These are phyloP conservation scores for Penicillium brasilianum DNA, from an alignment of 2,329 filamentous ascomycete species.

Conservation along the genomic window DNA sequence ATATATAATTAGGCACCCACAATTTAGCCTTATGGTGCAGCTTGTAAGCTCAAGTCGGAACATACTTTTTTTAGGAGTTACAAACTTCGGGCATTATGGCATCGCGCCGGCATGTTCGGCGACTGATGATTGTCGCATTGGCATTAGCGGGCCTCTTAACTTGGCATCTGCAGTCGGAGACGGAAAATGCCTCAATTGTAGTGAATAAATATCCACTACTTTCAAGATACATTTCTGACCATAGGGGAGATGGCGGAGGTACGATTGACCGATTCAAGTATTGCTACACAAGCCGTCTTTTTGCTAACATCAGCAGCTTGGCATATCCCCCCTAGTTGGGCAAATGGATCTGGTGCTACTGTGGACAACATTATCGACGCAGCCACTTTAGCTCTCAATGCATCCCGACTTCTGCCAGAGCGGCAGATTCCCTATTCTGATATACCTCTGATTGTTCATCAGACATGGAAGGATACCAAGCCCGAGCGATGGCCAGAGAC, in stretches of 20 bases:
- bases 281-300: neutral
- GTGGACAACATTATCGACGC: constrained; percentile 3
- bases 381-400: neutral
- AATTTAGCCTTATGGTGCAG: neutral
- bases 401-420: neutral
- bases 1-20: neutral
- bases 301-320: constrained; percentile 4
- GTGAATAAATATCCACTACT: neutral
- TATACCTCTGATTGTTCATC: constrained; percentile 8
- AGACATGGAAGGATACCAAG: constrained; percentile 10
- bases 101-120: constrained; percentile 4
- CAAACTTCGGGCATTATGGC: constrained; percentile 3
- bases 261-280: neutral
- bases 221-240: constrained; percentile 2
- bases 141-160: neutral
- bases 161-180: neutral
- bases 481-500: constrained; percentile 4
- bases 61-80: neutral
- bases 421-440: constrained; percentile 7
- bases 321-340: constrained; percentile 1
- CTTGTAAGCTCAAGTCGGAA: neutral
- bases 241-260: constrained; percentile 7
- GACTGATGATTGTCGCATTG: neutral
- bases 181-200: neutral
- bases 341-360: neutral